Evolutionary conservation across 768 basidiomycete species (phyloP), one percentile per base, ranked within the genome.

Genomic region (Tubosaeta brunneosetosa): DNA sequence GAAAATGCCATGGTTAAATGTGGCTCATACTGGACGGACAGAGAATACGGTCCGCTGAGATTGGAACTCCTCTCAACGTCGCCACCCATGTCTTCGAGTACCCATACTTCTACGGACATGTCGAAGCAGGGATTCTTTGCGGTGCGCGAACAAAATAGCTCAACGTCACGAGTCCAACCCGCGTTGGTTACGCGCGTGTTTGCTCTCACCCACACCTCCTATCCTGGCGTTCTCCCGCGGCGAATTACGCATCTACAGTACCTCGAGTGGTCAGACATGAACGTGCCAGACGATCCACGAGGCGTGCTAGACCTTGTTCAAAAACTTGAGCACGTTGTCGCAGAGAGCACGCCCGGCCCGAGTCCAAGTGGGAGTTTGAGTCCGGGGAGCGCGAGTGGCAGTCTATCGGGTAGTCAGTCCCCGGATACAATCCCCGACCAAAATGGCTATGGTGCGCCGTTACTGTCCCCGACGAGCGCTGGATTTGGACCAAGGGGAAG

Each of bases 181-280:
- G 56, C 62, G 43, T 69, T 71, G 34, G 77, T 88, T 55, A 80
- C 78, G 55, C 77, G 86, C 49, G 77, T 78, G 10, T 91, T 97
- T 62, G 75, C 82, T 46, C 76, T 97, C 32, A 74, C 77, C 40
- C 82, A 93, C 60, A 70, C 70, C 2, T 75, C 73, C 27, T 81
- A 85, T 57, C 86, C 88, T 0, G 69, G 76, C 16, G 74, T 77
- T 12, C 76, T 79, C 3, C 75, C 85, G 2, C 76, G 91, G n/a
- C 77, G 71, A 52, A 77, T 98, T 14, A 78, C 86, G 0, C 95
- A 98, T 62, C 72, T 97, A 47, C 95, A 98, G 67, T 97, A 93
- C 64, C 77, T 94, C 36, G 86, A 88, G 36, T 98, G 95, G 95
- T 92, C 94, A 2, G 95, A 98, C 62, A 87, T 97, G 75, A 94